Conservation (phyloP, 2,329 filamentous ascomycete species). For the Scolecobasidium constrictum region DNA sequence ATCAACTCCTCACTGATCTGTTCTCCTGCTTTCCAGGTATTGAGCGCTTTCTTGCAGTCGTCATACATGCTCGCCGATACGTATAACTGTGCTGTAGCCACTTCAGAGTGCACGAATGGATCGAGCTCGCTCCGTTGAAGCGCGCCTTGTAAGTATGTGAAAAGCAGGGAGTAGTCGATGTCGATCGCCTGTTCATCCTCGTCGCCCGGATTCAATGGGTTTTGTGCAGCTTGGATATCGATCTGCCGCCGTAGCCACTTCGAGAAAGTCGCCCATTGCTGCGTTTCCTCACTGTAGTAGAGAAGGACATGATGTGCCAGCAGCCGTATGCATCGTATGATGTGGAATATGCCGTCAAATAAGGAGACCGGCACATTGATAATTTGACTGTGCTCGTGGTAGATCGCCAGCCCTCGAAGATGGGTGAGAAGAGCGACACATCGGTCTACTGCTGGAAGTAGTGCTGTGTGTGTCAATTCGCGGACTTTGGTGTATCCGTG, state of each 20-base stretch:
- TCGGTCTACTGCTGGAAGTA: constrained; percentile 78
- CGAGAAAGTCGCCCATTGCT: constrained; percentile 68
- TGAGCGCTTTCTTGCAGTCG: constrained; percentile 4
- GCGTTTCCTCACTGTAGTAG: constrained; percentile 63
- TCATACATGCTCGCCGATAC: constrained; percentile 10
- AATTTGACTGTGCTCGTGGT: constrained; percentile 54
- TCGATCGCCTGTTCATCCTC: constrained; percentile 65
- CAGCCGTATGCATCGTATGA: constrained; percentile 63
- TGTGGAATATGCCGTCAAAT: constrained; percentile 45
- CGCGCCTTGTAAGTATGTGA: constrained; percentile 67
- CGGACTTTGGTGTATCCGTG: constrained; percentile 69
- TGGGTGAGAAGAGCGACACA: constrained; percentile 71
- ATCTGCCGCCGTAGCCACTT: constrained; percentile 78
- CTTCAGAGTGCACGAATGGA: constrained; percentile 43
- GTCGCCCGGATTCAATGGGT: constrained; percentile 52
- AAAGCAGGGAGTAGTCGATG: constrained; percentile 60
- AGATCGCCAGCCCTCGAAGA: constrained; percentile 72
- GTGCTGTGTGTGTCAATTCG: constrained; percentile 71
- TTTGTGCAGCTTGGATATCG: constrained; percentile 59
- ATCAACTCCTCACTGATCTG: background rate
- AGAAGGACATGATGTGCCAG: constrained; percentile 63
- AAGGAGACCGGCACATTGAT: constrained; percentile 38
- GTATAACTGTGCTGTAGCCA: constrained; percentile 10
- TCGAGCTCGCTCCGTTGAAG: constrained; percentile 56
- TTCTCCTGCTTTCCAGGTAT: background rate